Evolutionary conservation across 2,329 filamentous ascomycete species (phyloP).

Genomic region (Endoconidiophora laricicola): DNA sequence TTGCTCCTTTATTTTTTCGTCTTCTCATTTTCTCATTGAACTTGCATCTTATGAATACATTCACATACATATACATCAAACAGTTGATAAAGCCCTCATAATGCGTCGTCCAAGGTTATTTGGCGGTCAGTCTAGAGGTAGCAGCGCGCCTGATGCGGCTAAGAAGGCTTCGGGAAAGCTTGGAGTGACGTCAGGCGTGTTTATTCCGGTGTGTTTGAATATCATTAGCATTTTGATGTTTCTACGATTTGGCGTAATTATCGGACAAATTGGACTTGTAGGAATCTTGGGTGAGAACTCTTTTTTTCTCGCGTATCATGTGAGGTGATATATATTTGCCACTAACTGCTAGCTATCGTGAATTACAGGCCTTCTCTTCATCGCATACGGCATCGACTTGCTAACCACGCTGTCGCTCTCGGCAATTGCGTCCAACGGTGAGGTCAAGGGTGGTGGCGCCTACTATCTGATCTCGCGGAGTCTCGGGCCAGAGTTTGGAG

Average conservation of each 20-base stretch:
- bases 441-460: constrained; percentile 71
- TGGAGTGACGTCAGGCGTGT: constrained; percentile 62
- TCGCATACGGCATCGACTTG: constrained; percentile 68
- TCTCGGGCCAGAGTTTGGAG: constrained; percentile 74
- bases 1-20: too few relatives aligned
- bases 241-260: constrained; percentile 68
- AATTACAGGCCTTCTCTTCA: constrained; percentile 46
- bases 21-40: too few relatives aligned
- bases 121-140: too few relatives aligned
- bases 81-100: too few relatives aligned
- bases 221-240: constrained; percentile 89
- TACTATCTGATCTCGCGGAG: constrained; percentile 82
- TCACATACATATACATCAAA: too few relatives aligned
- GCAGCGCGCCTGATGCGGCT: not conserved
- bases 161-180: constrained; percentile 37
- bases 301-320: not conserved
- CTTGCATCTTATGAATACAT: too few relatives aligned
- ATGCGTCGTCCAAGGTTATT: too few relatives aligned
- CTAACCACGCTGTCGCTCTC: constrained; percentile 74
- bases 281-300: constrained; percentile 54
- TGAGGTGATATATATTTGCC: not conserved
- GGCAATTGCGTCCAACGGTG: constrained; percentile 78
- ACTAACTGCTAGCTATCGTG: too few relatives aligned
- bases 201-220: constrained; percentile 77
- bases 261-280: constrained; percentile 62